Base-by-base conservation (phyloP, 176 grass and related monocot genomes). In the Lolium multiflorum region DNA sequence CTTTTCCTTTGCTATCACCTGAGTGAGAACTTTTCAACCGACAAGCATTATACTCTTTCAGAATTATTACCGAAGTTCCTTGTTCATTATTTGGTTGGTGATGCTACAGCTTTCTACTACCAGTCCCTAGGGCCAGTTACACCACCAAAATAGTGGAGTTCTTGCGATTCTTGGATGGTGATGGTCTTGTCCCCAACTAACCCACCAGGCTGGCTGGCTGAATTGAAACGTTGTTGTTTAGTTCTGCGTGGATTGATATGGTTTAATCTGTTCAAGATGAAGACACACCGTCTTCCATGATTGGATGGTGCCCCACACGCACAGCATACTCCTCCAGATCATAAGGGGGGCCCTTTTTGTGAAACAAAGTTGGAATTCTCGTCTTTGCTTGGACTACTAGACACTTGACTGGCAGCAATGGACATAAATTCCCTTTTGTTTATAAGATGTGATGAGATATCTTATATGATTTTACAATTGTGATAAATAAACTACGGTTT, bases 161-260 rank as follows among this genome's bases (percentile, higher is more conserved):
- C 24, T 50, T 84, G 35, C 31, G 38, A 63, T 63, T 18, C 22
- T 74, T 74, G 82, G 54, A 54, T 61, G 54, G 39, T 5, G 57
- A 84, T 39, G 1, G n/a, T 26, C 48, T 57, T 78, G 74, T 51
- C n/a, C 28, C 31, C 31, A 15, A 63, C 61, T 14, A 10, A 63
- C 25, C 13, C 6, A 68, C 59, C 60, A 81, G 41, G 41, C 41
- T 43, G 62, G 15, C 74, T 60, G 68, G 35, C 74, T 78, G 74
- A 67, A 47, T 44, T 69, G 83, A 78, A 56, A 56, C 73, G 1
- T 52, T 84, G 44, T 37, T 76, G 17, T 54, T 84, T 66, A 25
- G 57, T 76, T 73, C 25, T 7, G 38, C 10, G 52, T 51, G 11
- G 62, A 50, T 51, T 63, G 73, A 38, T 64, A 35, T 51, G 22